These are phyloP conservation scores for Raphidocelis subcapitata DNA, from an alignment of 139 green algal genomes.

Conservation along the genomic window DNA sequence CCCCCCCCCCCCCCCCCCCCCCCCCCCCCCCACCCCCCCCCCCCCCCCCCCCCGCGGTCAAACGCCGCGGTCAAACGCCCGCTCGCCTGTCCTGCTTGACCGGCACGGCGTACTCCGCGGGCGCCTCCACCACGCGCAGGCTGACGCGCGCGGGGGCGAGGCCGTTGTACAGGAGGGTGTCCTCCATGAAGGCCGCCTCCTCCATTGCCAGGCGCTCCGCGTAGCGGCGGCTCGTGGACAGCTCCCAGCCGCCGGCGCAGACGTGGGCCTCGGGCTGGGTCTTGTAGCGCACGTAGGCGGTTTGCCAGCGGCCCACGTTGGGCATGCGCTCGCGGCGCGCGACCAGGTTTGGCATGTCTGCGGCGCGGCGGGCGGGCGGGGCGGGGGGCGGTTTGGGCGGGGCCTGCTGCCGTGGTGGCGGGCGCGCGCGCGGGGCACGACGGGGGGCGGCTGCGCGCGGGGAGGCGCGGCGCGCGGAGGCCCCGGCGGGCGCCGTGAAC, in stretches of 20 bases:
- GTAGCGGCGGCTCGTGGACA: constrained; percentile 25
- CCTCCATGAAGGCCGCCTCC: constrained; percentile 22
- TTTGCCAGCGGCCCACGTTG: constrained; percentile 50
- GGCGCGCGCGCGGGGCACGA: no score
- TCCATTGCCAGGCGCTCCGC: constrained; percentile 29
- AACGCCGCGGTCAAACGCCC: no score
- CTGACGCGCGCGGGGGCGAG: constrained; percentile 35
- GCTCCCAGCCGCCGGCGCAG: constrained; percentile 35
- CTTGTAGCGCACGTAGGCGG: constrained; percentile 49
- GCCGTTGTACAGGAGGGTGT: constrained; percentile 30
- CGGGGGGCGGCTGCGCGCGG: no score
- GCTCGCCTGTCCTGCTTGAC: constrained; percentile 67
- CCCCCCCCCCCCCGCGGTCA: no score
- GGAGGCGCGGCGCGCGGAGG: no score
- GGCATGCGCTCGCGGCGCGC: constrained; percentile 32
- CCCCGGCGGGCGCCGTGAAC: no score
- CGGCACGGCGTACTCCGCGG: constrained; percentile 59
- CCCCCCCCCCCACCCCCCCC: no score
- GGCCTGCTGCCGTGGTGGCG: no score
- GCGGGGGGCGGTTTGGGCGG: no score
- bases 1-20: no score
- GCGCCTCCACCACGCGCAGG: constrained; percentile 54
- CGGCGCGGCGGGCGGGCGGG: constrained; percentile 28
- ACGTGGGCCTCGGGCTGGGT: constrained; percentile 35
- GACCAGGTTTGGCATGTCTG: constrained; percentile 27